Evolutionary conservation across 805 yeast species (phyloP).

Genomic region (Ogataea populi-albae): DNA sequence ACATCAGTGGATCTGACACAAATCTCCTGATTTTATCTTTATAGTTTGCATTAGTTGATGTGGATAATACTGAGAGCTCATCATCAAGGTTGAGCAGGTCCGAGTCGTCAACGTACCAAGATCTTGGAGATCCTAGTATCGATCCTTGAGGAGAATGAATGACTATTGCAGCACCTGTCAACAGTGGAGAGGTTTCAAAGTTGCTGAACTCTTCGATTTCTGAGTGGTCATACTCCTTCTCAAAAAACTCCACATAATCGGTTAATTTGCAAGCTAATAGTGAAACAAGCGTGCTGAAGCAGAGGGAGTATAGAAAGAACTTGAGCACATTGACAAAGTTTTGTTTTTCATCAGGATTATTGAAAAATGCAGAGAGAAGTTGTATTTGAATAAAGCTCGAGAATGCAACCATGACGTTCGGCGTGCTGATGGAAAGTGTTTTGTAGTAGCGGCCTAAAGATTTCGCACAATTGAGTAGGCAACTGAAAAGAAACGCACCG

Average conservation of each 20-base stretch:
- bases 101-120: slow-evolving; percentile 29
- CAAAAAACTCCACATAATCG: slow-evolving; percentile 25
- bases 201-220: slow-evolving; percentile 26
- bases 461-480: slow-evolving; percentile 76
- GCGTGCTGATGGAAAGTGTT: slow-evolving; percentile 80
- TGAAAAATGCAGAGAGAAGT: slow-evolving; percentile 20
- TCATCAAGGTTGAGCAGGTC: slow-evolving; percentile 25
- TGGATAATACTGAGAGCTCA: slow-evolving; percentile 26
- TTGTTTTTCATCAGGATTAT: slow-evolving; percentile 12
- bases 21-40: slow-evolving; percentile 13
- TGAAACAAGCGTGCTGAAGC: slow-evolving; percentile 19
- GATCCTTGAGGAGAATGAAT: slow-evolving; percentile 25
- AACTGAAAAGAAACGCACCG: slow-evolving; percentile 63
- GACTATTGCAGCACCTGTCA: slow-evolving; percentile 33
- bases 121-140: slow-evolving; percentile 28
- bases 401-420: slow-evolving; percentile 45
- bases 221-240: slow-evolving; percentile 24
- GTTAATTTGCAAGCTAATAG: slow-evolving; percentile 31
- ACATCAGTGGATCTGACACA: slow-evolving; percentile 52
- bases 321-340: slow-evolving; percentile 22
- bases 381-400: slow-evolving; percentile 31
- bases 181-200: slow-evolving; percentile 33
- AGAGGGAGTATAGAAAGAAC: slow-evolving; percentile 22
- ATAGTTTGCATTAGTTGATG: slow-evolving; percentile 14
- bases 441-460: slow-evolving; percentile 63